These are phyloP conservation scores for Microglena sp. DNA, from an alignment of 139 green algal species.

Conservation along the genomic window DNA sequence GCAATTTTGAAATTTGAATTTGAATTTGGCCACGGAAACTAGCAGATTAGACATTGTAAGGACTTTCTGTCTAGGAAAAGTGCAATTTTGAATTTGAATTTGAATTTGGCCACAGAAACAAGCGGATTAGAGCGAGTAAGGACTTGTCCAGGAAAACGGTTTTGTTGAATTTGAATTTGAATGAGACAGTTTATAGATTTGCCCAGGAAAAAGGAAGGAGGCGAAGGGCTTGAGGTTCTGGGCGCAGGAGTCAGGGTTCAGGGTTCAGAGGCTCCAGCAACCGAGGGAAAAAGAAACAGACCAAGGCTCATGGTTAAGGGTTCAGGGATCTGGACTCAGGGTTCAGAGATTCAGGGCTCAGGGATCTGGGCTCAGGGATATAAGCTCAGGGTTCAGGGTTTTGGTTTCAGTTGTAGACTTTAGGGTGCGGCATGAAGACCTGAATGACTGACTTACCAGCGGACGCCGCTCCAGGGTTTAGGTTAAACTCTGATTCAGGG, in stretches of 20 bases:
- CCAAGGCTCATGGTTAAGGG: too few species aligned
- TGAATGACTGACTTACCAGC: slow-evolving; percentile 28
- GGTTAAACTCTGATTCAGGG: slow-evolving; percentile 60
- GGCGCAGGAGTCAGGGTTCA: slow-evolving; percentile 55
- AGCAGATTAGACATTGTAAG: not conserved
- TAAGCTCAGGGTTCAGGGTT: too few species aligned
- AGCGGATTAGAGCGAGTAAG: not conserved
- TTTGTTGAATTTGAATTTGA: slow-evolving; percentile 4
- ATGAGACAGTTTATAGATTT: too few species aligned
- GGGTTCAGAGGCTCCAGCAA: not conserved
- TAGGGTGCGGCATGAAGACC: too few species aligned
- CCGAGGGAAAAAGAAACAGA: not conserved
- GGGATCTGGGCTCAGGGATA: too few species aligned
- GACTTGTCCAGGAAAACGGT: too few species aligned
- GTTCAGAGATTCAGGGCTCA: too few species aligned
- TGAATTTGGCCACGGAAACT: not conserved
- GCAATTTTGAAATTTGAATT: not conserved
- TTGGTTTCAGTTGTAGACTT: too few species aligned
- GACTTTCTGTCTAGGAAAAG: too few species aligned
- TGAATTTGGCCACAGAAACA: not conserved
- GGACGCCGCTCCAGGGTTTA: slow-evolving; percentile 31
- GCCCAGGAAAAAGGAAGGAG: too few species aligned
- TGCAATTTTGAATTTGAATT: not conserved
- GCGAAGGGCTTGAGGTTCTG: too few species aligned
- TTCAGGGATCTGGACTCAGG: too few species aligned